Percentiles rank a stretch among this genome's conserved stretches.
phyloP scores from a whole-genome alignment of 208 protist species.

The Wallacemonas sp. region DNA sequence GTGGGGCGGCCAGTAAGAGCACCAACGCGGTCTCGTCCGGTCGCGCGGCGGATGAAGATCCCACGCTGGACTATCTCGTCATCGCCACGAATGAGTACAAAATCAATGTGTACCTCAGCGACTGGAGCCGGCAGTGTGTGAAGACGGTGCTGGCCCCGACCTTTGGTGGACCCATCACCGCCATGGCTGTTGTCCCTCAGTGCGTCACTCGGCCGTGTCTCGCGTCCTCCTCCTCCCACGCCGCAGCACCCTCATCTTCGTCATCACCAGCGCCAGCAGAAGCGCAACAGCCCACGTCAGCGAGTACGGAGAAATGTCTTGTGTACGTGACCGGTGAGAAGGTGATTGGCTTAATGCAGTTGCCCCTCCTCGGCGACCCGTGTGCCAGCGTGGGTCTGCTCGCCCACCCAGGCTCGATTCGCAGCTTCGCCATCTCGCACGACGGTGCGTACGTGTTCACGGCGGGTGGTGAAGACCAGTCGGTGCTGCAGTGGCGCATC shows the following conservation, averaged over 20 bases:
- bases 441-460: constrained; percentile 92
- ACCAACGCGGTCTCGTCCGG: not conserved
- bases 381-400: constrained; percentile 91
- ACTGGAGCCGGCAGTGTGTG: constrained; percentile 87
- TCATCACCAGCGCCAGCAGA: not conserved
- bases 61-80: constrained; percentile 63
- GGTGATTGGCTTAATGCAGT: constrained; percentile 91
- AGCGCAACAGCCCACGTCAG: not conserved
- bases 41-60: constrained; percentile 20
- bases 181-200: constrained; percentile 49
- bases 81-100: constrained; percentile 93
- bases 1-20: no score
- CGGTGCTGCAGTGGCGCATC: constrained; percentile 90
- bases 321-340: constrained; percentile 90
- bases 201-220: not conserved
- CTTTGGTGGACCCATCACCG: constrained; percentile 89
- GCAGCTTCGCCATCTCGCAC: constrained; percentile 59
- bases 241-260: no score
- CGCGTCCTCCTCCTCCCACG: not conserved
- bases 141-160: constrained; percentile 90
- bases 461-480: constrained; percentile 88
- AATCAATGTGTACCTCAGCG: constrained; percentile 76
- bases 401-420: constrained; percentile 90
- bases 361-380: constrained; percentile 93
- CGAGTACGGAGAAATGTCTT: constrained; percentile 41